Percentiles rank a stretch among this genome's conserved stretches.
These are phyloP conservation scores for Rutidosis leptorrhynchoides DNA, from an alignment of 129 eudicot genomes.

Conservation along the genomic window DNA sequence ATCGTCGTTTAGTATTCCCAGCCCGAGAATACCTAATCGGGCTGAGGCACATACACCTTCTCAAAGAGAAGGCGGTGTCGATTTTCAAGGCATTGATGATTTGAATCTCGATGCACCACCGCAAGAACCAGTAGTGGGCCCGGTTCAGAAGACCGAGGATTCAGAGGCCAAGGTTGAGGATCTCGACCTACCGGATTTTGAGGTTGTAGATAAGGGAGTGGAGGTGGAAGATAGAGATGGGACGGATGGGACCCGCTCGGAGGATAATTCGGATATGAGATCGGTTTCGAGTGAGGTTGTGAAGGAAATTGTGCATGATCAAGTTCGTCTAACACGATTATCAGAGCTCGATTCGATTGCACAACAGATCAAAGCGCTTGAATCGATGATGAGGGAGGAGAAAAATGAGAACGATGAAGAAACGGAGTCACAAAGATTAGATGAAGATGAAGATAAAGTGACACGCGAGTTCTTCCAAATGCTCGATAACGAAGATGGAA, in stretches of 20 bases:
- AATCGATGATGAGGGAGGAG: slow-evolving; percentile 69
- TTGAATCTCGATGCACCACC: slow-evolving; percentile 82
- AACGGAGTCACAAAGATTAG: slow-evolving; percentile 57
- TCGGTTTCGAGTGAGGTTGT: slow-evolving; percentile 82
- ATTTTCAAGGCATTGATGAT: slow-evolving; percentile 69
- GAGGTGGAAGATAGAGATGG: slow-evolving; percentile 58
- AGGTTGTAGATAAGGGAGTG: slow-evolving; percentile 88
- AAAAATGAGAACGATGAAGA: slow-evolving; percentile 42
- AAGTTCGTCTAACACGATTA: slow-evolving; percentile 45
- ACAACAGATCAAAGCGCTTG: slow-evolving; percentile 95
- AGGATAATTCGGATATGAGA: slow-evolving; percentile 53
- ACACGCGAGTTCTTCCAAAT: slow-evolving; percentile 79
- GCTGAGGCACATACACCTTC: slow-evolving; percentile 61
- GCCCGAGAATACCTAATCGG: slow-evolving; percentile 65
- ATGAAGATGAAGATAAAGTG: slow-evolving; percentile 83
- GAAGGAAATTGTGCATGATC: slow-evolving; percentile 91
- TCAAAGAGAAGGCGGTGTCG: slow-evolving; percentile 28
- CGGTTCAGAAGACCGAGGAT: slow-evolving; percentile 36
- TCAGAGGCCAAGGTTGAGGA: slow-evolving; percentile 46
- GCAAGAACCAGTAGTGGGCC: slow-evolving; percentile 10
- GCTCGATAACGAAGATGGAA: slow-evolving; percentile 56
- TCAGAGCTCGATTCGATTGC: slow-evolving; percentile 86
- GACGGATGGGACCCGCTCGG: slow-evolving; percentile 45
- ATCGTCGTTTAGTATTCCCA: slow-evolving; percentile 80
- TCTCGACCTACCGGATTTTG: slow-evolving; percentile 73